Conservation (phyloP, 106 monocot genomes). For the Posidonia australis region DNA sequence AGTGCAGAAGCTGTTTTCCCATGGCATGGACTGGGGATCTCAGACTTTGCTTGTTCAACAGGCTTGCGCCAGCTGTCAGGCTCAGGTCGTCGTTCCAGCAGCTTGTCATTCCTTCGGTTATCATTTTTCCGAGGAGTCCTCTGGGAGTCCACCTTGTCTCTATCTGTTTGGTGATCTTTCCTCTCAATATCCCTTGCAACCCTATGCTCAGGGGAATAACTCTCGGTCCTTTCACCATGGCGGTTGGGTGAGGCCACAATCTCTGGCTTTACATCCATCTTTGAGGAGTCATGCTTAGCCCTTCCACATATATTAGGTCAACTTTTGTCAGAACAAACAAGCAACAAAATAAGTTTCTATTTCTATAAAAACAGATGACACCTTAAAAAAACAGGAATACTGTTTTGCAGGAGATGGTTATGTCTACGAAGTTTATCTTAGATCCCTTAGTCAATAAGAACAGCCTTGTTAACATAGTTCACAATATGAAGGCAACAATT, state of each 20-base stretch:
- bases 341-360: background rate
- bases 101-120: slow-evolving; percentile 33
- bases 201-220: slow-evolving; percentile 24
- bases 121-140: slow-evolving; percentile 42
- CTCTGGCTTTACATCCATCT: slow-evolving; percentile 31
- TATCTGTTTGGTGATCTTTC: slow-evolving; percentile 21
- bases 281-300: slow-evolving; percentile 3
- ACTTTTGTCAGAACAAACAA: background rate
- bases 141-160: slow-evolving; percentile 29
- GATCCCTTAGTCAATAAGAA: no score
- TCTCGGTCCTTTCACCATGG: slow-evolving; percentile 27
- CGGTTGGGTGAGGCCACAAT: slow-evolving; percentile 2
- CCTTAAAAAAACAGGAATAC: background rate
- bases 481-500: background rate
- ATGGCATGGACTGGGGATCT: slow-evolving; percentile 13
- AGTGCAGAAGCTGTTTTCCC: slow-evolving; percentile 57
- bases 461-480: no score
- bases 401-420: no score
- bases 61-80: slow-evolving; percentile 82
- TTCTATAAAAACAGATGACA: background rate
- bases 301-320: background rate
- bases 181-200: slow-evolving; percentile 26
- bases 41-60: slow-evolving; percentile 38
- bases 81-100: slow-evolving; percentile 27
- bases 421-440: no score